Conservation (phyloP, 73 alveolate genomes). For the Symbiodinium natans region DNA sequence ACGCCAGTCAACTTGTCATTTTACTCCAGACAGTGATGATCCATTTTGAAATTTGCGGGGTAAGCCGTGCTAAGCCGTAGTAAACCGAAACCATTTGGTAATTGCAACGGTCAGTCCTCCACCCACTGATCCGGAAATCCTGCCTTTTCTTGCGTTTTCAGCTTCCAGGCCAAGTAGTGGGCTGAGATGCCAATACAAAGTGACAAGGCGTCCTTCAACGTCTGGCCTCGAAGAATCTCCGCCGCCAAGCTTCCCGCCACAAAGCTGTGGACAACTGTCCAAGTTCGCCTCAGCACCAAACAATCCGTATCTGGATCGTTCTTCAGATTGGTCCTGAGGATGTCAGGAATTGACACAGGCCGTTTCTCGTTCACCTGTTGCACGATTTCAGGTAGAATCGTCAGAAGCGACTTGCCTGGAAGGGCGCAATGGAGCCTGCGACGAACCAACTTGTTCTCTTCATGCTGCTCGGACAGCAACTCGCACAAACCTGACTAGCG, state of each 20-base stretch:
- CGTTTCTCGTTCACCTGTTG: not conserved
- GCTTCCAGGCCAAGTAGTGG: constrained; percentile 4
- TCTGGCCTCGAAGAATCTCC: not conserved
- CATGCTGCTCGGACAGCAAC: not conserved
- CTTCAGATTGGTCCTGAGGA: not conserved
- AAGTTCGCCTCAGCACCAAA: not conserved
- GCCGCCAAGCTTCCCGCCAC: no score
- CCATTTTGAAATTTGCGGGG: no score
- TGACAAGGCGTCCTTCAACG: not conserved
- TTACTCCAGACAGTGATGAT: no score
- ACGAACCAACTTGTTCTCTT: not conserved
- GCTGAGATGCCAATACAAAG: constrained; percentile 9
- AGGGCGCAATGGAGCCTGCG: constrained; percentile 16
- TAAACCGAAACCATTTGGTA: no score
- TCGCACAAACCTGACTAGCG: not conserved
- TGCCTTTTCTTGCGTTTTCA: not conserved
- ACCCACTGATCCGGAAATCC: constrained; percentile 29
- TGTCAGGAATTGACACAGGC: constrained; percentile 1
- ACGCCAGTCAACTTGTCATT: no score
- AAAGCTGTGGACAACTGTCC: not conserved
- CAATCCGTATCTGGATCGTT: constrained; percentile 24
- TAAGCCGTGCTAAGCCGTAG: no score
- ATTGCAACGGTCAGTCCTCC: no score
- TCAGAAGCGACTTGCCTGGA: not conserved
- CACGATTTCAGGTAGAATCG: not conserved